Percentiles rank a stretch among this genome's conserved stretches.
Evolutionary conservation across 352 stramenopile species (phyloP).

Genomic region (Plasmopara halstedii): DNA sequence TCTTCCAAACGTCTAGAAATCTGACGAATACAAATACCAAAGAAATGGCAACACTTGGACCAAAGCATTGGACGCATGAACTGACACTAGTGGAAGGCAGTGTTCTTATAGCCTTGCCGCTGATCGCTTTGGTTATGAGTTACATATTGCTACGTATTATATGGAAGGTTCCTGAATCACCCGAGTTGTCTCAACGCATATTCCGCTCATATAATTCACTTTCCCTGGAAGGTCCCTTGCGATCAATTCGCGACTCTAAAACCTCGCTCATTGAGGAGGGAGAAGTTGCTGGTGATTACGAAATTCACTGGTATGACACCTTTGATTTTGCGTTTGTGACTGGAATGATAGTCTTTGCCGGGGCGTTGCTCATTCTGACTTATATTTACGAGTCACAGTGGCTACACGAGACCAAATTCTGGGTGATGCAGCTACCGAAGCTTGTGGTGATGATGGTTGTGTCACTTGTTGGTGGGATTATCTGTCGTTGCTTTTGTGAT

Average conservation of each 20-base stretch:
- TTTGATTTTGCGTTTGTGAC: slow-evolving; percentile 61
- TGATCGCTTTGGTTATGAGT: slow-evolving; percentile 41
- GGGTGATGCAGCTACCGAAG: slow-evolving; percentile 63
- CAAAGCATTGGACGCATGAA: slow-evolving; percentile 22
- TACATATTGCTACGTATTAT: slow-evolving; percentile 59
- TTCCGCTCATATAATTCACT: slow-evolving; percentile 29
- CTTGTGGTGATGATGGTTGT: slow-evolving; percentile 67
- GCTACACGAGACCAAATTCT: slow-evolving; percentile 45
- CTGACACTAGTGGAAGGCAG: slow-evolving; percentile 14
- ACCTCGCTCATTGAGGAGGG: slow-evolving; percentile 54
- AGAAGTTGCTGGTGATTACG: slow-evolving; percentile 56
- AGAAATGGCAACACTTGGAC: too few species aligned
- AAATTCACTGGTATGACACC: slow-evolving; percentile 37
- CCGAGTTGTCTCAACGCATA: slow-evolving; percentile 23
- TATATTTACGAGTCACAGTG: slow-evolving; percentile 49
- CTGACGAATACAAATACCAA: not conserved
- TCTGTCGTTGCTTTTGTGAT: slow-evolving; percentile 73
- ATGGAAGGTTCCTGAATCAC: slow-evolving; percentile 41
- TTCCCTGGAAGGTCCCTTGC: slow-evolving; percentile 21
- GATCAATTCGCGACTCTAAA: slow-evolving; percentile 29
- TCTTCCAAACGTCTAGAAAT: not conserved
- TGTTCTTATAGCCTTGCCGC: slow-evolving; percentile 29
- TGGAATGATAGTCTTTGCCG: slow-evolving; percentile 43
- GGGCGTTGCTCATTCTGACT: slow-evolving; percentile 48
- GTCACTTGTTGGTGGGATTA: slow-evolving; percentile 56